Percentiles rank a stretch among this genome's conserved stretches.
Conservation (phyloP, 2,329 filamentous ascomycete genomes). For the Trichoderma polysporum region DNA sequence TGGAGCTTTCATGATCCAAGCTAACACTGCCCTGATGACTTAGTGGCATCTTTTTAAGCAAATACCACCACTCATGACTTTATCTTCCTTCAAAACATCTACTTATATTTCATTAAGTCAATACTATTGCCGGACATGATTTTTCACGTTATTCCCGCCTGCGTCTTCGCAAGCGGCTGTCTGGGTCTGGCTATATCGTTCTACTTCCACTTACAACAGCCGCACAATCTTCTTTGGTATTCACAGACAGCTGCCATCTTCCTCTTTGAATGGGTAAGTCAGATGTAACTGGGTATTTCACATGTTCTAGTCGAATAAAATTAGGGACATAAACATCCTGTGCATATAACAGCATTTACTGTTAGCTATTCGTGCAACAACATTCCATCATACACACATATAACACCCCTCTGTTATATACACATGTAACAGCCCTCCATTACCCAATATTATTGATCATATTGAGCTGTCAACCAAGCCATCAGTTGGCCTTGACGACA, state of each 20-base stretch:
- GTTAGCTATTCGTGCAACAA: not conserved
- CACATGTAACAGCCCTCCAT: not conserved
- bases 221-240: conserved; percentile 4
- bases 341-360: not conserved
- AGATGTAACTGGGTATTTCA: not conserved
- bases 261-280: conserved; percentile 13
- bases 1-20: not conserved
- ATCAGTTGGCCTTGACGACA: not conserved
- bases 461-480: not conserved
- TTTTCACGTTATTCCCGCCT: conserved; percentile 11
- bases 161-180: not conserved
- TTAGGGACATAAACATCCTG: not conserved
- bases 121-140: not conserved
- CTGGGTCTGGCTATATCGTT: not conserved
- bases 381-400: not conserved
- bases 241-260: not conserved
- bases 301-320: not conserved
- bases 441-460: not conserved
- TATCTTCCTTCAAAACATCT: not conserved
- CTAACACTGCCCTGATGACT: not conserved
- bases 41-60: not conserved
- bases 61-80: not conserved
- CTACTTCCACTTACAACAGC: conserved; percentile 3
- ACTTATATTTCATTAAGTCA: not conserved
- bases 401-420: not conserved